These are phyloP conservation scores for Hyaloscypha finlandica DNA, from an alignment of 495 filamentous ascomycete genomes.

Conservation along the genomic window DNA sequence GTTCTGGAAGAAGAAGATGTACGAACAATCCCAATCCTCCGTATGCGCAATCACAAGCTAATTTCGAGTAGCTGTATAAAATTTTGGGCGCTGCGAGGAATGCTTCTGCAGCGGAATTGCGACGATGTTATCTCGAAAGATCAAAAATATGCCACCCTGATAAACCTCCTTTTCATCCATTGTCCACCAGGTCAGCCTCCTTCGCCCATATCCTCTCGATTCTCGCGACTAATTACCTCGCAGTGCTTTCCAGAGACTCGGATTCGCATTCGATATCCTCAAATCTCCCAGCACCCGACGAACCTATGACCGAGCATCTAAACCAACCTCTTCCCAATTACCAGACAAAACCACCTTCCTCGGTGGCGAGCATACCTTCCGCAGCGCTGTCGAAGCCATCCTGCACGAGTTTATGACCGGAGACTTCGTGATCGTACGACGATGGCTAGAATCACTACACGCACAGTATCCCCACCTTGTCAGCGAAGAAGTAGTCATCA, in stretches of 20 bases:
- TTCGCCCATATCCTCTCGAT: not conserved
- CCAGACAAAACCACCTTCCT: slow-evolving; percentile 35
- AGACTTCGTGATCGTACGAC: slow-evolving; percentile 42
- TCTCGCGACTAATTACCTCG: not conserved
- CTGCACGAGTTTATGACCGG: slow-evolving; percentile 46
- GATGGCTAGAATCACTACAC: slow-evolving; percentile 37
- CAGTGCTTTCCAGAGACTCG: slow-evolving; percentile 46
- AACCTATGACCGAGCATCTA: slow-evolving; percentile 42
- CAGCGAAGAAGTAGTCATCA: slow-evolving; percentile 42
- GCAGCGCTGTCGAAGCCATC: slow-evolving; percentile 40
- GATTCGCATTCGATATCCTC: slow-evolving; percentile 46
- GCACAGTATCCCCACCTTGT: slow-evolving; percentile 41
- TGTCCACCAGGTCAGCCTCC: slow-evolving; percentile 36
- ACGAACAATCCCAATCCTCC: slow-evolving; percentile 7
- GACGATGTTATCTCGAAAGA: slow-evolving; percentile 45
- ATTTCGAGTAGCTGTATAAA: slow-evolving; percentile 37
- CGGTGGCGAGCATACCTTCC: slow-evolving; percentile 43
- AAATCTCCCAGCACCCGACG: slow-evolving; percentile 40
- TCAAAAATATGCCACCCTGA: slow-evolving; percentile 48
- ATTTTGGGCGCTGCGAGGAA: slow-evolving; percentile 39
- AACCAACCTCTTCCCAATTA: slow-evolving; percentile 29
- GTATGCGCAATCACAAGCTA: not conserved
- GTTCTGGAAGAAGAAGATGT: slow-evolving; percentile 43
- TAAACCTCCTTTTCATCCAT: slow-evolving; percentile 39
- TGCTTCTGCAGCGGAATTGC: slow-evolving; percentile 40